Conservation (phyloP, 176 grass and related monocot genomes). For the Canna indica region DNA sequence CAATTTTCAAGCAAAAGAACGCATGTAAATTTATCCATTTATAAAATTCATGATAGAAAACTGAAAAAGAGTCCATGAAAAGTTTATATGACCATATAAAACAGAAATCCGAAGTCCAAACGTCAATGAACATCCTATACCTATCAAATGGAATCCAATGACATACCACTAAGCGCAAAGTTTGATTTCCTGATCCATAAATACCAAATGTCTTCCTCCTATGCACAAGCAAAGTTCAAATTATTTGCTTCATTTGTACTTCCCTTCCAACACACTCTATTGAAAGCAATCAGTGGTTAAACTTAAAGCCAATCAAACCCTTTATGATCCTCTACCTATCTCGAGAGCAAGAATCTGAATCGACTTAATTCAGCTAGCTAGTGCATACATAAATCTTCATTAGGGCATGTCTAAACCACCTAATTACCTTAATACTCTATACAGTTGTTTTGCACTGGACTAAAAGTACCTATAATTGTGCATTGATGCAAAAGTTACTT, state of each 20-base stretch:
- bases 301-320: too few relatives aligned
- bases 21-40: background rate
- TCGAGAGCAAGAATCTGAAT: background rate
- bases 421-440: background rate
- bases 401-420: background rate
- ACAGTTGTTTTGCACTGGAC: background rate
- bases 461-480: background rate
- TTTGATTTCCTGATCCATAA: background rate
- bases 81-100: background rate
- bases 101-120: too few relatives aligned
- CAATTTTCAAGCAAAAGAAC: background rate
- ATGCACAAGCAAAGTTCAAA: too few relatives aligned
- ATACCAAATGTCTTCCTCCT: too few relatives aligned
- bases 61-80: background rate
- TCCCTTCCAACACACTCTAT: too few relatives aligned
- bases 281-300: too few relatives aligned
- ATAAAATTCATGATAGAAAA: background rate
- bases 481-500: too few relatives aligned
- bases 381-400: background rate
- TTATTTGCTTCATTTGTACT: too few relatives aligned
- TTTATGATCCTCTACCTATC: too few relatives aligned
- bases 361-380: background rate
- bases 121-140: too few relatives aligned
- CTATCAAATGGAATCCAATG: background rate
- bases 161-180: background rate